phyloP scores from a whole-genome alignment of 495 filamentous ascomycete species.

The Penicillium lagena region DNA sequence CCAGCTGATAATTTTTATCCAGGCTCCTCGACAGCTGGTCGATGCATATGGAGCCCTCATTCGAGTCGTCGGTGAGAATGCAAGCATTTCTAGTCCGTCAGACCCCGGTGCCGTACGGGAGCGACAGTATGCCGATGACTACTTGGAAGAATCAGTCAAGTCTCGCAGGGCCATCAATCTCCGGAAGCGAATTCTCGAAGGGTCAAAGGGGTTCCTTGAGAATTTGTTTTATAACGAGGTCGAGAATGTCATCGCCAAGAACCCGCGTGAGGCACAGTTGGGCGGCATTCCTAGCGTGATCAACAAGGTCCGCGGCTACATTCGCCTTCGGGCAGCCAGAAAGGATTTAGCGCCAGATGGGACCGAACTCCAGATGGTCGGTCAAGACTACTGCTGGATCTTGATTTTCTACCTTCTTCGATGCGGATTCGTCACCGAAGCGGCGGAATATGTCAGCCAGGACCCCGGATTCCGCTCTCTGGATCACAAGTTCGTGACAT shows the following conservation, averaged over 20 bases:
- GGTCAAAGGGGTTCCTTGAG: slow-evolving; percentile 71
- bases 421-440: slow-evolving; percentile 75
- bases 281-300: slow-evolving; percentile 81
- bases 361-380: slow-evolving; percentile 62
- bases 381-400: slow-evolving; percentile 84
- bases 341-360: slow-evolving; percentile 77
- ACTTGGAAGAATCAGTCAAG: slow-evolving; percentile 63
- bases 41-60: slow-evolving; percentile 75
- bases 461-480: slow-evolving; percentile 80
- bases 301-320: slow-evolving; percentile 88
- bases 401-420: slow-evolving; percentile 89
- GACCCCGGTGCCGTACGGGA: slow-evolving; percentile 56
- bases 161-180: slow-evolving; percentile 54
- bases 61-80: slow-evolving; percentile 62
- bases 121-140: slow-evolving; percentile 67
- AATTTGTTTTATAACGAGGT: slow-evolving; percentile 65
- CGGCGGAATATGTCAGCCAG: slow-evolving; percentile 74
- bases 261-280: slow-evolving; percentile 81
- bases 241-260: slow-evolving; percentile 67
- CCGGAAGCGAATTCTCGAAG: slow-evolving; percentile 68
- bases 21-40: slow-evolving; percentile 60
- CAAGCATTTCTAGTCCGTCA: slow-evolving; percentile 42
- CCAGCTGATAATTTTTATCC: slow-evolving; percentile 9
- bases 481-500: slow-evolving; percentile 85
- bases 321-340: slow-evolving; percentile 65